Percentiles rank a stretch among this genome's conserved stretches.
phyloP scores from a whole-genome alignment of 148 eudicot genomes.

The Heliamphora exappendiculata region DNA sequence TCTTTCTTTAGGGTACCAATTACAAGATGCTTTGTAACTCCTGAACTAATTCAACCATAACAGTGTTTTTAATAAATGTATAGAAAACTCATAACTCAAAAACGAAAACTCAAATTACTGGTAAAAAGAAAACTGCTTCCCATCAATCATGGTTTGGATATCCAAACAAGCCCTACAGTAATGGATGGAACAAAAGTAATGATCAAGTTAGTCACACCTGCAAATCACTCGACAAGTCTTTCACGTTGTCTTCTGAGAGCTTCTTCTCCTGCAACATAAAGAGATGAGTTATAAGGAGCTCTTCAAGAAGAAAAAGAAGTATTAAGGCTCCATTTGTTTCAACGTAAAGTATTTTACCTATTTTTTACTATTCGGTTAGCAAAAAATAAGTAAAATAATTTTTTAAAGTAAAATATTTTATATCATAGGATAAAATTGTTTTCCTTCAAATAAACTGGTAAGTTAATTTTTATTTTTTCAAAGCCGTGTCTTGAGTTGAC shows the following conservation, averaged over 20 bases:
- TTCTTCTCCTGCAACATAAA: conserved; percentile 68
- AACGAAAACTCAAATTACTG: neutral
- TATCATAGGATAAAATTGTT: no score
- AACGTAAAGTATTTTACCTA: no score
- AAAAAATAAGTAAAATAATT: no score
- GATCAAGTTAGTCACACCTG: conserved; percentile 42
- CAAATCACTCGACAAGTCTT: conserved; percentile 78
- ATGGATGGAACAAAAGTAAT: neutral
- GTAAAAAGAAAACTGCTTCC: neutral
- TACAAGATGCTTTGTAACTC: neutral
- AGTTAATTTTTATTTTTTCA: no score
- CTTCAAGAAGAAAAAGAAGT: neutral
- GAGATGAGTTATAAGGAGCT: conserved; percentile 2
- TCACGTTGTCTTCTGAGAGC: conserved; percentile 89
- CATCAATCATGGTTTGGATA: neutral
- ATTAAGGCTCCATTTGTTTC: no score
- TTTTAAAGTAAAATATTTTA: no score
- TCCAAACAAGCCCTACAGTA: neutral
- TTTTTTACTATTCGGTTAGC: no score
- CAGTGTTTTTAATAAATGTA: neutral
- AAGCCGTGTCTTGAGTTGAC: no score
- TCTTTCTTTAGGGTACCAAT: neutral
- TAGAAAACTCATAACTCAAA: neutral
- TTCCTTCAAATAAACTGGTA: no score
- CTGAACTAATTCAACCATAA: neutral